Evolutionary conservation across 306 rosid genomes (phyloP), one percentile per base, ranked within the genome.

Genomic region (Castanospermum australe): DNA sequence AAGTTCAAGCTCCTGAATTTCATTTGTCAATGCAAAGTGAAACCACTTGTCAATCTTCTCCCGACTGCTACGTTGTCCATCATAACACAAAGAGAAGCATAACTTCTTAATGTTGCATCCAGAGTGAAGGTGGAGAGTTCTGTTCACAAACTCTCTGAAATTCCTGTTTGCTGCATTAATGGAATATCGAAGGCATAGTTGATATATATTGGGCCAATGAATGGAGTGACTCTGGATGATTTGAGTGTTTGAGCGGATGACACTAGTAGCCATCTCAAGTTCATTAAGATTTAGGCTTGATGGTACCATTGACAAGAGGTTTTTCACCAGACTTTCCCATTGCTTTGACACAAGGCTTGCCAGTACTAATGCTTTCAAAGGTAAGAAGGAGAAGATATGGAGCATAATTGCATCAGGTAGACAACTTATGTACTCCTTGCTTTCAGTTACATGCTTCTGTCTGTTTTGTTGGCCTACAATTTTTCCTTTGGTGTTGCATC

Each of bases 291-390:
- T 4, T 18, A 64, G 50, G 50, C 50, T 38, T 20, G 51, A 64
- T 38, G 48, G 50, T 64, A 36, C 2, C 30, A 9, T 18, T 9
- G 30, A 38, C 15, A 64, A 0, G n/a, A 3, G 6, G 3, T 2
- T 38, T 39, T 9, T 64, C 8, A 64, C 71, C 51, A 18, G 14
- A 20, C 13, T 38, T 38, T 64, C 71, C 50, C 71, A 64, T 20
- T 64, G 17, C 25, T 64, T 64, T 64, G 71, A 64, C 50, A 64
- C 51, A 9, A 64, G 50, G 71, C 51, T 64, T 64, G 51, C 24
- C 9, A 38, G 8, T 38, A 64, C 13, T 22, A 38, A 10, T 22
- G 13, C 71, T 64, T 64, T 5, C 48, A 38, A 14, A 4, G 71
- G 33, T 64, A 64, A 18, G 8, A 39, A 39, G 32, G 71, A 64